Percentiles rank a stretch among this genome's conserved stretches.
phyloP scores from a whole-genome alignment of 345 rosid genomes.

The Populus simonii region DNA sequence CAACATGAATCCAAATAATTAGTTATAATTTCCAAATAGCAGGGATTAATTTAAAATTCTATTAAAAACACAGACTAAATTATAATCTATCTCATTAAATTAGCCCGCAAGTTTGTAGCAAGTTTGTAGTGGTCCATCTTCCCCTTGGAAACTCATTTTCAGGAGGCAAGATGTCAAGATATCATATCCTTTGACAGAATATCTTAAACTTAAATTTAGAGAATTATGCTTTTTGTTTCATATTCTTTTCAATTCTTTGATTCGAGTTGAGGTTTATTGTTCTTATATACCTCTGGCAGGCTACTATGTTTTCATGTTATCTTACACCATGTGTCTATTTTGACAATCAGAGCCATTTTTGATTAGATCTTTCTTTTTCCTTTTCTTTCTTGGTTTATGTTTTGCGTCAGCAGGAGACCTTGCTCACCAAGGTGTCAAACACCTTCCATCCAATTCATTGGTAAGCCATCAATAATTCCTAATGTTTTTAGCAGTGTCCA shows the following conservation, averaged over 20 bases:
- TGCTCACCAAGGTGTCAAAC: constrained; percentile 33
- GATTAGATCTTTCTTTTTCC: background rate
- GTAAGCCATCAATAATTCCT: constrained; percentile 35
- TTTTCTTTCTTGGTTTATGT: background rate
- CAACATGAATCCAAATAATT: too few relatives aligned
- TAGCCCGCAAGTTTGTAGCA: background rate
- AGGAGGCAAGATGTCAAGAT: background rate
- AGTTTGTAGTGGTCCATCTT: background rate
- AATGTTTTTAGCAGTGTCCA: background rate
- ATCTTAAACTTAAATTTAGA: background rate
- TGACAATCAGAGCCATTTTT: background rate
- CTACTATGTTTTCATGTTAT: background rate
- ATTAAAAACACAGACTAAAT: too few relatives aligned
- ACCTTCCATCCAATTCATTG: constrained; percentile 30
- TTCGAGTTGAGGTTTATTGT: too few relatives aligned
- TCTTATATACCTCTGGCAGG: background rate
- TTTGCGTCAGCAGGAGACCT: constrained; percentile 28
- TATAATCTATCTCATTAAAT: background rate
- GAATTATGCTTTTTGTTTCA: background rate
- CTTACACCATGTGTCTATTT: background rate
- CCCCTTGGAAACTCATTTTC: background rate
- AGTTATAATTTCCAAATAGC: too few relatives aligned
- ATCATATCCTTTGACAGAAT: background rate
- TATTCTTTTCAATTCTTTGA: background rate
- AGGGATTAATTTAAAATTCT: too few relatives aligned